Evolutionary conservation across 345 rosid genomes (phyloP).

Genomic region (Hevea brasiliensis): DNA sequence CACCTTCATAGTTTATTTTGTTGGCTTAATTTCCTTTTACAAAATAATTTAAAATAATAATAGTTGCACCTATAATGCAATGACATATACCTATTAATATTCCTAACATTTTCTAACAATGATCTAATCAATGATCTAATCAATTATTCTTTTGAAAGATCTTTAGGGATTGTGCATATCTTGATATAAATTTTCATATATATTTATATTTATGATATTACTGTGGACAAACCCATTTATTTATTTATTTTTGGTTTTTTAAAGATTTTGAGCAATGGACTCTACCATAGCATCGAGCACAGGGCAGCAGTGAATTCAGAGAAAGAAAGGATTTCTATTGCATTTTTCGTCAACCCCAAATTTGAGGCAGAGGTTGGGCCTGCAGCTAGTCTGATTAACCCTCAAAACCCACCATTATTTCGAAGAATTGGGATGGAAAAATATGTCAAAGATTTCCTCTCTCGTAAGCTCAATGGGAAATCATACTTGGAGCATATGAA

Average conservation of each 20-base stretch:
- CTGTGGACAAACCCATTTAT: background rate
- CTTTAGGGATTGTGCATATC: too few species aligned
- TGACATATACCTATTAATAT: too few species aligned
- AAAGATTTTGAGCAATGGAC: constrained; percentile 37
- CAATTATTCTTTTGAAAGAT: too few species aligned
- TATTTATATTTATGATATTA: too few species aligned
- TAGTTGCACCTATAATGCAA: too few species aligned
- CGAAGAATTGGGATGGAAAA: constrained; percentile 16
- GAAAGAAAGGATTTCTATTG: constrained; percentile 26
- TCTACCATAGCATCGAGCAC: constrained; percentile 38
- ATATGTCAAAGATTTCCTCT: constrained; percentile 20
- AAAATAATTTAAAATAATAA: background rate
- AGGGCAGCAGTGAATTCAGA: constrained; percentile 22
- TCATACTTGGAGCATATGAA: constrained; percentile 24
- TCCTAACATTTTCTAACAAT: too few species aligned
- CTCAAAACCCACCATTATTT: constrained; percentile 29
- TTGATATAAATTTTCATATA: background rate
- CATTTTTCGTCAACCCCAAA: constrained; percentile 29
- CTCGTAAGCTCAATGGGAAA: constrained; percentile 18
- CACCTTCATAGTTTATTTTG: background rate
- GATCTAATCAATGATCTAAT: too few species aligned
- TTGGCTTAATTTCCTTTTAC: background rate
- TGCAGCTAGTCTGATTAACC: constrained; percentile 10
- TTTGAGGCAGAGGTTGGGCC: constrained; percentile 34
- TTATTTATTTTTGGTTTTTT: background rate